Conservation (phyloP, 805 yeast species). For the Saturnispora bothae region DNA sequence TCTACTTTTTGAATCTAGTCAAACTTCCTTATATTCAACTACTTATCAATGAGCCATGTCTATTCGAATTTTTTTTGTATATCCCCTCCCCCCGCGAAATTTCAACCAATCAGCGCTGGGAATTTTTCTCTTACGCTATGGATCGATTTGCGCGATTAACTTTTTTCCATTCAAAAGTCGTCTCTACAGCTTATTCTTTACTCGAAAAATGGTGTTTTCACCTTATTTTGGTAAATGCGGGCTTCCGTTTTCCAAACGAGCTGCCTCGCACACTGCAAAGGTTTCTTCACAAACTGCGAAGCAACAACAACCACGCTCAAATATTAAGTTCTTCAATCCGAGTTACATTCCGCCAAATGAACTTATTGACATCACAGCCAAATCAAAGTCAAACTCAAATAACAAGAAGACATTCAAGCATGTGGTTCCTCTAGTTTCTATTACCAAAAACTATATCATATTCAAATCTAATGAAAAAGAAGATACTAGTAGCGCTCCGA, state of each 20-base stretch:
- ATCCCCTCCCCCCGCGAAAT: no score
- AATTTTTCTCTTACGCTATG: no score
- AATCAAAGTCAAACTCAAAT: conserved; percentile 11
- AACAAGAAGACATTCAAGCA: conserved; percentile 16
- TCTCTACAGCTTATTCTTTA: no score
- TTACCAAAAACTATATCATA: conserved; percentile 23
- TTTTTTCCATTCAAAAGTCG: no score
- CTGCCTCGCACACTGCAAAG: not conserved
- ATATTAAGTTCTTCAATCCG: conserved; percentile 24
- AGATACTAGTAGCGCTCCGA: conserved; percentile 9
- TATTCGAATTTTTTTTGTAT: no score
- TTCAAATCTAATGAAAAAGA: conserved; percentile 15
- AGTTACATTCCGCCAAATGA: conserved; percentile 25
- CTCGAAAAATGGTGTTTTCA: conserved; percentile 3
- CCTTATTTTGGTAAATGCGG: conserved; percentile 2
- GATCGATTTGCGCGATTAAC: conserved; percentile 2
- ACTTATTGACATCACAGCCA: conserved; percentile 20
- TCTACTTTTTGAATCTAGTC: no score
- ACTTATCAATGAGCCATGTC: no score
- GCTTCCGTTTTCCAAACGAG: not conserved
- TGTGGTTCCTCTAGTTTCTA: conserved; percentile 20
- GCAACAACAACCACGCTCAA: no score
- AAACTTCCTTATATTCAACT: no score
- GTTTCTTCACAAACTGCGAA: conserved; percentile 7
- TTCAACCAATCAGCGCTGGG: no score